These are phyloP conservation scores for Carex sylvatica DNA, from an alignment of 202 grass and related monocot genomes.

Conservation along the genomic window DNA sequence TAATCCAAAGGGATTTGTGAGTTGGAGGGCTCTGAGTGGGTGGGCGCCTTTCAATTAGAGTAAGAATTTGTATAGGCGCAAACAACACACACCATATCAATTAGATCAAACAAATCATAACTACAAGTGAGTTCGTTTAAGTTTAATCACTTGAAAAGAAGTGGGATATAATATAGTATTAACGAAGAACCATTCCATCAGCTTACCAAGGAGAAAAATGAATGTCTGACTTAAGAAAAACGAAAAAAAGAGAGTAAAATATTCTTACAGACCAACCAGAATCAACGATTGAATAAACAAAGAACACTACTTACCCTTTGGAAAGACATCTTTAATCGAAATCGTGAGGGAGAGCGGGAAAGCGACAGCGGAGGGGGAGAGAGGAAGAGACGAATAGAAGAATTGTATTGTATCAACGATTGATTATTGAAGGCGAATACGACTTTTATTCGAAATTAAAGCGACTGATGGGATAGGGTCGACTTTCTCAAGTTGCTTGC, in stretches of 20 bases:
- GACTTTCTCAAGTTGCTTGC: neutral
- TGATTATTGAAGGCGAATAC: neutral
- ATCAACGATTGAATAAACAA: neutral
- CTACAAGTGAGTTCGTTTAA: neutral
- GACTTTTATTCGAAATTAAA: slow-evolving; percentile 15
- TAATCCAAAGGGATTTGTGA: neutral
- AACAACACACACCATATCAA: neutral
- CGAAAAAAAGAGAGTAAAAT: neutral
- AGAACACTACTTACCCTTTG: neutral
- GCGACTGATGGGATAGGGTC: slow-evolving; percentile 4
- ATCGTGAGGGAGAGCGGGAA: neutral
- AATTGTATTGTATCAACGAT: neutral
- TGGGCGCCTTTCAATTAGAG: no score
- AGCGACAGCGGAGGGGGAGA: no score
- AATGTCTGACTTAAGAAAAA: neutral
- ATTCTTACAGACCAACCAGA: neutral
- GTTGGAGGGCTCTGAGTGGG: neutral
- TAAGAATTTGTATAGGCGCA: neutral
- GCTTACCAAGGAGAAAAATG: neutral
- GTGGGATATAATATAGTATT: neutral
- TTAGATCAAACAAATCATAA: neutral
- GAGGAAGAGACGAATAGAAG: neutral
- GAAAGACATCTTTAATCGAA: slow-evolving; percentile 15
- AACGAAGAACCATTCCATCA: neutral
- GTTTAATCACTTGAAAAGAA: neutral